Conservation (phyloP, 2,329 filamentous ascomycete genomes). For the Ilyonectria robusta region DNA sequence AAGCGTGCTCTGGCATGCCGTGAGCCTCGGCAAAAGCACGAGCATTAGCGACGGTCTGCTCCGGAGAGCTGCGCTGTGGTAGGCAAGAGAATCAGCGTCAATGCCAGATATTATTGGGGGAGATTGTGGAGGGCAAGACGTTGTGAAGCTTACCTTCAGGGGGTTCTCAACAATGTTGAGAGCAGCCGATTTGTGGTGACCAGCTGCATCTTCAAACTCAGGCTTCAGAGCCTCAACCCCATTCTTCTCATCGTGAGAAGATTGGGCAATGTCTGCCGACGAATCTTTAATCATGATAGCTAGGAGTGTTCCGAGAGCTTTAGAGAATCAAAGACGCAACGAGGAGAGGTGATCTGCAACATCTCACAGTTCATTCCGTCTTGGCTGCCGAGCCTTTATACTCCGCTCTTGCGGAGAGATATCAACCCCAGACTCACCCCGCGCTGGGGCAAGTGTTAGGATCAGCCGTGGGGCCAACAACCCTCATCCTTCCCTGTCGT, state of each 20-base stretch:
- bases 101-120: not conserved
- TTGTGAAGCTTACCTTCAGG: constrained; percentile 44
- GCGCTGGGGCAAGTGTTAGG: not conserved
- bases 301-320: not conserved
- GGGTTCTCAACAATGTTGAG: constrained; percentile 53
- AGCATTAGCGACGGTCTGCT: constrained; percentile 56
- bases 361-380: not conserved
- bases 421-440: not conserved
- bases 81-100: not conserved
- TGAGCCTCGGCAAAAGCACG: constrained; percentile 64
- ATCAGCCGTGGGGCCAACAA: not conserved
- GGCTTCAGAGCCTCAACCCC: not conserved
- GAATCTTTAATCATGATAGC: constrained; percentile 27
- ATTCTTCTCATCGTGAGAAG: constrained; percentile 31
- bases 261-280: constrained; percentile 2
- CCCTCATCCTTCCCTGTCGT: not conserved
- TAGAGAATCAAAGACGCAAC: not conserved
- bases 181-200: constrained; percentile 44
- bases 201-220: not conserved
- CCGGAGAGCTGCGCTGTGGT: constrained; percentile 44
- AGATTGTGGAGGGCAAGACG: not conserved
- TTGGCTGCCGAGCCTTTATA: not conserved
- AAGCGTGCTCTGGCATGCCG: constrained; percentile 63
- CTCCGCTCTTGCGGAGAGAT: not conserved
- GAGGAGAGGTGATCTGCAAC: not conserved